These are phyloP conservation scores for Trichaptum fuscoviolaceum DNA, from an alignment of 768 basidiomycete genomes.

Conservation along the genomic window DNA sequence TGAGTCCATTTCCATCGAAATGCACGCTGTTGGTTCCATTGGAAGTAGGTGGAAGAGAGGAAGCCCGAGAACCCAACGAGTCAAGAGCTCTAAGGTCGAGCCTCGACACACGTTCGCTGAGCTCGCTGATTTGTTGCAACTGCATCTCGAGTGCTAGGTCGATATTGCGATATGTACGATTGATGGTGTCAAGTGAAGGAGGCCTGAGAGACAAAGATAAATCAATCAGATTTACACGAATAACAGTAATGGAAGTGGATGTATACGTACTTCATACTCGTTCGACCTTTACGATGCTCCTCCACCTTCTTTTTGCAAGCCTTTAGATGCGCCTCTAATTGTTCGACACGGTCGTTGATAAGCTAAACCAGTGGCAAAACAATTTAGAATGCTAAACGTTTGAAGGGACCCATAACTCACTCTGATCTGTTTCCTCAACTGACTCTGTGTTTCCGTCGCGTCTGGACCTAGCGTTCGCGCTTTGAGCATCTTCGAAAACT, in stretches of 20 bases:
- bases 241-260: not conserved
- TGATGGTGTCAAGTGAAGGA: slow-evolving; percentile 80
- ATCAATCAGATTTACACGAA: slow-evolving; percentile 2
- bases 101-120: slow-evolving; percentile 48
- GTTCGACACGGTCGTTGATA: slow-evolving; percentile 69
- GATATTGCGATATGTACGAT: slow-evolving; percentile 82
- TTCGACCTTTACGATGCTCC: slow-evolving; percentile 55
- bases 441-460: slow-evolving; percentile 75
- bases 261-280: slow-evolving; percentile 52
- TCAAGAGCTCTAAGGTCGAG: slow-evolving; percentile 20
- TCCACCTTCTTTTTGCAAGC: slow-evolving; percentile 65
- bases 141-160: slow-evolving; percentile 65
- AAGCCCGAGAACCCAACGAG: not conserved
- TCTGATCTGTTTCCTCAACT: slow-evolving; percentile 65
- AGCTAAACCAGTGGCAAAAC: slow-evolving; percentile 34
- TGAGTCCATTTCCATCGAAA: not conserved
- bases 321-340: slow-evolving; percentile 71
- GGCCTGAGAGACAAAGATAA: slow-evolving; percentile 40
- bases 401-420: slow-evolving; percentile 34
- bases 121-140: slow-evolving; percentile 43
- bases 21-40: not conserved
- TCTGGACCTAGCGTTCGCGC: slow-evolving; percentile 83
- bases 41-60: not conserved
- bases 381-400: slow-evolving; percentile 7
- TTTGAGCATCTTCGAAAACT: slow-evolving; percentile 71